phyloP scores from a whole-genome alignment of 345 rosid species.

The Schrenkiella parvula region DNA sequence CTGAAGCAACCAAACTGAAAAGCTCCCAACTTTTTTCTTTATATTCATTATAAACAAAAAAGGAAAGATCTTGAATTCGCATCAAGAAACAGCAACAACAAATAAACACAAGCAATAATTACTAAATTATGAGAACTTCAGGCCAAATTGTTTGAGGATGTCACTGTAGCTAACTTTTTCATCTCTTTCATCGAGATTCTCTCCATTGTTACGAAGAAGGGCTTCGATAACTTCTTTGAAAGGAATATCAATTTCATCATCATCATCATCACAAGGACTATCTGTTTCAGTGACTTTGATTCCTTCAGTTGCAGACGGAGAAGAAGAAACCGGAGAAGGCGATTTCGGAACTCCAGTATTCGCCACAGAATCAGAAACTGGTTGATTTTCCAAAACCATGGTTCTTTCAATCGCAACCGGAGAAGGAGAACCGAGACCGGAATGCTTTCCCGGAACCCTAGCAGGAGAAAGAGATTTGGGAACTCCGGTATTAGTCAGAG shows the following conservation, averaged over 20 bases:
- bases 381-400: not conserved
- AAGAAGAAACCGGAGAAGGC: not conserved
- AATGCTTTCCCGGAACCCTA: not conserved
- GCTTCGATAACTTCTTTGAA: slow-evolving; percentile 21
- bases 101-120: too few species aligned
- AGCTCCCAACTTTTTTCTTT: not conserved
- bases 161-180: slow-evolving; percentile 5
- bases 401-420: not conserved
- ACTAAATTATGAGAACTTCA: not conserved
- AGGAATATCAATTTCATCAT: not conserved
- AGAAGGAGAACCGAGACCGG: not conserved
- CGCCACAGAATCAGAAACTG: not conserved
- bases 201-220: slow-evolving; percentile 22
- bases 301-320: not conserved
- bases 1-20: not conserved
- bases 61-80: not conserved
- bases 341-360: not conserved
- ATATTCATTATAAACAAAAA: slow-evolving; percentile 2
- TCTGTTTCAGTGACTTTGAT: not conserved
- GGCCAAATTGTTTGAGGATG: not conserved
- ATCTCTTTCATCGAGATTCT: not conserved
- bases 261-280: not conserved
- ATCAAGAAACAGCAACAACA: not conserved
- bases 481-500: not conserved
- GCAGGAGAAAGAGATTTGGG: not conserved